Percentiles rank a stretch among this genome's conserved stretches.
phyloP scores from a whole-genome alignment of 257 asterid species.

The Verbascum thapsus region DNA sequence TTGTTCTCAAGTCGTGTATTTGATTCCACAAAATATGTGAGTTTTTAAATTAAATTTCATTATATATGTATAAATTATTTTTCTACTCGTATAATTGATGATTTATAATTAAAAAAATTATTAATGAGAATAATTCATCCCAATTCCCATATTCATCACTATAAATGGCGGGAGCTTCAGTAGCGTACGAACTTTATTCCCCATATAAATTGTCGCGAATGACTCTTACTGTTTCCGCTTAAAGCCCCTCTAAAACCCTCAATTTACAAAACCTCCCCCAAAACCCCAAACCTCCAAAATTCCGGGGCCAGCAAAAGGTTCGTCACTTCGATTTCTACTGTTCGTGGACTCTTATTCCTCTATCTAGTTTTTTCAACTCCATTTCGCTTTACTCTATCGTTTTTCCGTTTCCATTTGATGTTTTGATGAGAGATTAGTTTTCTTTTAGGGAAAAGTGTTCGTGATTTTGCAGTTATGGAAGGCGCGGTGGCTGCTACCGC shows the following conservation, averaged over 20 bases:
- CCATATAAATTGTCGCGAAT: conserved; percentile 33
- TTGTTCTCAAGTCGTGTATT: too few relatives aligned
- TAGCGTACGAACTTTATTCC: conserved; percentile 5
- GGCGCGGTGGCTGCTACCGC: conserved; percentile 64
- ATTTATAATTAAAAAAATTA: too few relatives aligned
- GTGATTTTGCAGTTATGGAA: conserved; percentile 53
- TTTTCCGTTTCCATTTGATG: conserved; percentile 29
- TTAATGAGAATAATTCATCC: conserved; percentile 9
- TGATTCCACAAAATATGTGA: too few relatives aligned
- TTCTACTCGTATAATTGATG: too few relatives aligned
- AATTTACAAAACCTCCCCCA: conserved; percentile 34
- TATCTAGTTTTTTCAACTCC: conserved; percentile 25
- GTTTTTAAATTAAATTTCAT: too few relatives aligned
- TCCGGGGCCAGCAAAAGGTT: conserved; percentile 28
- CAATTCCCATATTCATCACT: conserved; percentile 15
- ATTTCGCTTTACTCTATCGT: neutral
- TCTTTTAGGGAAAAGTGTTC: conserved; percentile 9
- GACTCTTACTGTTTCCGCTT: conserved; percentile 35
- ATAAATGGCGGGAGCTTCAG: conserved; percentile 41
- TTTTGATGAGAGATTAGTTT: conserved; percentile 46
- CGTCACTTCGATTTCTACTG: conserved; percentile 41
- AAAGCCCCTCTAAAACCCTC: conserved; percentile 38
- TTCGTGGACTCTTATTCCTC: conserved; percentile 33
- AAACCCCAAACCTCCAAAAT: conserved; percentile 26
- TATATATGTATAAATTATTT: too few relatives aligned